These are phyloP conservation scores for Fusarium beomiforme DNA, from an alignment of 2,329 filamentous ascomycete genomes.

Conservation along the genomic window DNA sequence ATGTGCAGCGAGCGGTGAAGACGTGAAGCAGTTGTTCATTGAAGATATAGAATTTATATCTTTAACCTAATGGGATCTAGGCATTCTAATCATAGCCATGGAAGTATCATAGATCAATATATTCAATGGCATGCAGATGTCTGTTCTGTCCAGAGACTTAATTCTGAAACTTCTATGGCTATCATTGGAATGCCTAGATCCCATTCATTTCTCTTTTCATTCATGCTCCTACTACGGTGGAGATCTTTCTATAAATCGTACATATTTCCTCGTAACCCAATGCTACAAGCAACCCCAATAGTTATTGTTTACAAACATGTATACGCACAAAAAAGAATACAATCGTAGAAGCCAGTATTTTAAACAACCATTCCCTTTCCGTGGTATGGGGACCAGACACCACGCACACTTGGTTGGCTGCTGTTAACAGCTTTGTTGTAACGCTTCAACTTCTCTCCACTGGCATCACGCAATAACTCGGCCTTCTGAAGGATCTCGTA, in stretches of 20 bases:
- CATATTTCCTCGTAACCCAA: constrained; percentile 43
- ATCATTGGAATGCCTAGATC: too few species aligned
- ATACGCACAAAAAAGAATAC: constrained; percentile 40
- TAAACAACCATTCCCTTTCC: constrained; percentile 66
- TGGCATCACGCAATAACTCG: constrained; percentile 76
- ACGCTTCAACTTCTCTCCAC: constrained; percentile 76
- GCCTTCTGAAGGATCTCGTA: constrained; percentile 85
- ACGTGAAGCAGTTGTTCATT: constrained; percentile 13
- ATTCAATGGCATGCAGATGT: too few species aligned
- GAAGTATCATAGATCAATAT: too few species aligned
- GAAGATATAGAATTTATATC: too few species aligned
- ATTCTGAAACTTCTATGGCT: too few species aligned
- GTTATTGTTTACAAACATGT: constrained; percentile 39
- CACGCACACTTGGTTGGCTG: constrained; percentile 73
- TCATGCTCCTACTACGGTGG: constrained; percentile 21
- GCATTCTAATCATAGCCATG: too few species aligned
- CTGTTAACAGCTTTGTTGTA: constrained; percentile 72
- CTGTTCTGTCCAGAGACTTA: too few species aligned
- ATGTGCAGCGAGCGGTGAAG: background rate
- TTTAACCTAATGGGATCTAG: too few species aligned
- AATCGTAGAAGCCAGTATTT: constrained; percentile 16
- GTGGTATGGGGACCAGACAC: constrained; percentile 77
- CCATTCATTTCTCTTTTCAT: too few species aligned
- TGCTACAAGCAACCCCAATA: constrained; percentile 39
- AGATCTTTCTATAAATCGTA: constrained; percentile 42